Percentiles rank a stretch among this genome's conserved stretches.
phyloP scores from a whole-genome alignment of 768 basidiomycete species.

The Sistotremastrum niveocremeum region DNA sequence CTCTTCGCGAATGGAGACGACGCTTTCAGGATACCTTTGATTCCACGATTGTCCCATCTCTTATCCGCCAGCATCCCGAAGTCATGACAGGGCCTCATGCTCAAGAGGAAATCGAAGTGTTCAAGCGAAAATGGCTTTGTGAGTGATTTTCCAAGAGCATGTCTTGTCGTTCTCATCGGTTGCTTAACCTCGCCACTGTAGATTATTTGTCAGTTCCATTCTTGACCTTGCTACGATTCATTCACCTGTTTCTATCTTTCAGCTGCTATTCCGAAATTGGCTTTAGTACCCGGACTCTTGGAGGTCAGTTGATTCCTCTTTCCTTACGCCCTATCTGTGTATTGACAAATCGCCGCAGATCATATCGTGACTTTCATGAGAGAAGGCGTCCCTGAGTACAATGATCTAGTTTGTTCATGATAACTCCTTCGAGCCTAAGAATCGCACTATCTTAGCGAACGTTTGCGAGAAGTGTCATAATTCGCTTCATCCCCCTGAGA shows the following conservation, averaged over 20 bases:
- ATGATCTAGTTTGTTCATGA: no score
- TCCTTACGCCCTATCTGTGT: background rate
- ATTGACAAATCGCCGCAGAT: constrained; percentile 23
- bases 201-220: constrained; percentile 32
- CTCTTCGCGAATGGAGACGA: constrained; percentile 60
- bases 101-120: constrained; percentile 51
- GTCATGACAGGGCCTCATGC: constrained; percentile 26
- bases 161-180: constrained; percentile 1
- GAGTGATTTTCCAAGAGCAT: constrained; percentile 14
- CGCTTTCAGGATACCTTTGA: constrained; percentile 50
- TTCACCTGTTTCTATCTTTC: constrained; percentile 3
- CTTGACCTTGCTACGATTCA: background rate
- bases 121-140: constrained; percentile 66
- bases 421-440: background rate
- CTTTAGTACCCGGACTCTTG: constrained; percentile 50
- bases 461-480: constrained; percentile 13
- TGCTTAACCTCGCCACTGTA: constrained; percentile 7
- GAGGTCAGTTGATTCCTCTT: constrained; percentile 30
- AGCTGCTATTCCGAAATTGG: constrained; percentile 67
- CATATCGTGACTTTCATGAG: constrained; percentile 53
- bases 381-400: constrained; percentile 45
- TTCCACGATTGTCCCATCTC: constrained; percentile 39
- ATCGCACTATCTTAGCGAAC: background rate
- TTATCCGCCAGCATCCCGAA: constrained; percentile 45
- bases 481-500: background rate